Conservation (phyloP, 2,329 filamentous ascomycete genomes). For the Epichloe sp. region DNA sequence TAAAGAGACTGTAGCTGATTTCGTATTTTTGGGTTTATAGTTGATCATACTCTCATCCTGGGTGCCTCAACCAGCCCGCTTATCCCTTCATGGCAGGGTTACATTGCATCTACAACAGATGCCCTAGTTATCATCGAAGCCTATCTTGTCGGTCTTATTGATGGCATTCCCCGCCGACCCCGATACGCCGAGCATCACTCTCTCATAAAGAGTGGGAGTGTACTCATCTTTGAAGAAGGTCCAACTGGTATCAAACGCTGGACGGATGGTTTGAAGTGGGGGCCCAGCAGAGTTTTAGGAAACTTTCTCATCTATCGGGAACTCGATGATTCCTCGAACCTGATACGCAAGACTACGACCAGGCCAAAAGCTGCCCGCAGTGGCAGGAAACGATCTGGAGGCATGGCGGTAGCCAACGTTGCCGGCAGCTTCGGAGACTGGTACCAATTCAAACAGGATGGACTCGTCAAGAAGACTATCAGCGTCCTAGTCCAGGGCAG, state of each 20-base stretch:
- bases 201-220: constrained; percentile 68
- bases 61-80: constrained; percentile 21
- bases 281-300: constrained; percentile 70
- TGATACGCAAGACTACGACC: neutral
- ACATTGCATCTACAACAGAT: constrained; percentile 54
- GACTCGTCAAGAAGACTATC: constrained; percentile 84
- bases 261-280: constrained; percentile 86
- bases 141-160: constrained; percentile 55
- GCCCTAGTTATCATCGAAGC: constrained; percentile 70
- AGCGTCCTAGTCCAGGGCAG: constrained; percentile 61
- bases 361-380: neutral
- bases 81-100: constrained; percentile 52
- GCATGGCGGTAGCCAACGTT: constrained; percentile 4
- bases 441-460: constrained; percentile 71
- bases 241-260: constrained; percentile 83
- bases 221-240: constrained; percentile 84
- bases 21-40: neutral
- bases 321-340: constrained; percentile 32
- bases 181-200: constrained; percentile 67
- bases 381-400: neutral
- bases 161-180: constrained; percentile 66
- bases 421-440: constrained; percentile 73
- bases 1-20: neutral
- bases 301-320: constrained; percentile 80
- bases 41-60: neutral